Base-by-base conservation (phyloP, 2,329 filamentous ascomycete species). In the Fusarium camptoceras region DNA sequence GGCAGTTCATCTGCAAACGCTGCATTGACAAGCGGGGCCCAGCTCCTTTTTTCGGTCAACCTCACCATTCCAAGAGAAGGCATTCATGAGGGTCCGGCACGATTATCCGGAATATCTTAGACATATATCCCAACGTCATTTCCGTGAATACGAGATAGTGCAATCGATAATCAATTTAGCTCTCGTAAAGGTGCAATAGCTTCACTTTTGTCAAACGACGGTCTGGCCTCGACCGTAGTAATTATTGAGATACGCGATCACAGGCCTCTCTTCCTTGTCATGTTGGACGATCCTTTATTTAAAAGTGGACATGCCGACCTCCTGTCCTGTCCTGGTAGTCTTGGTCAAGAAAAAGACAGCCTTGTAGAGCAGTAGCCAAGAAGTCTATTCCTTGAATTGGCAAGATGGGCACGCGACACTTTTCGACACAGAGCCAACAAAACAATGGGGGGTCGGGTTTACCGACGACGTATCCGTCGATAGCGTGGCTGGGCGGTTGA, bases 371-470 rank as follows among this genome's bases (percentile, higher is more conserved):
- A 8, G 20, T 14, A n/a, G 56, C 59, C 31, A 37, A 46, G 46
- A 24, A 27, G 25, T 20, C 50, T 31, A 8, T 65, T 57, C 50
- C 49, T 69, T 47, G 56, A 39, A 51, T 31, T 47, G 30, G 46
- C 66, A 69, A 66, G 39, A 51, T 22, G 51, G 30, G 55, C 66
- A 69, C 66, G 61, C 66, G 66, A 69, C 66, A 44, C 51, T 30
- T 34, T 59, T 48, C 48, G 43, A 53, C 24, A 41, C 16, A 43
- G 12, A 24, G 27, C 51, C 58, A 51, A 49, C 8, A 43, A 44
- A 39, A 50, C 46, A 31, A 43, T 34, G 28, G 47, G 39, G 47
- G 44, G 50, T 61, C 60, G 66, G 60, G 41, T 66, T 27, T 41
- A 28, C 60, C 61, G 60, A 70, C 27, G 16, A n/a, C 27, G 14